Evolutionary conservation across 164 flowering plant species (phyloP), one percentile per base, ranked within the genome.

Genomic region (Umbellularia californica): DNA sequence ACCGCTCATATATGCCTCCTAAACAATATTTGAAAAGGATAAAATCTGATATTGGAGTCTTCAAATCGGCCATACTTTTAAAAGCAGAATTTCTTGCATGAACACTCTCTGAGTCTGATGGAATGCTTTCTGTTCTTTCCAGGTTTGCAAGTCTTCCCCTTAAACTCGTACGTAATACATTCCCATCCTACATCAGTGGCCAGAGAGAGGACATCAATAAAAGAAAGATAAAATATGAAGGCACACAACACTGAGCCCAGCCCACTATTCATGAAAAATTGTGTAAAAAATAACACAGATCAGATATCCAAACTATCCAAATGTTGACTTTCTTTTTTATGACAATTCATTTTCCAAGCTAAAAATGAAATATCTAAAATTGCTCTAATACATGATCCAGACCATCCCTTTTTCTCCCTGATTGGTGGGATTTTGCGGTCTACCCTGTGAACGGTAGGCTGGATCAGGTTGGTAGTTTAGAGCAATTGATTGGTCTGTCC

Each of bases 21-120:
- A 96, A 81, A 80, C 95, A 90, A 79, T 94, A 96, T 74, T 84
- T 90, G 75, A 96, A 96, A 69, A 92, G 77, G 41, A 79, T 80
- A 70, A 77, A 22, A 77, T 96, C 99, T 69, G 98, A 84, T 73
- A 88, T 74, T 66, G 83, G 82, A 74, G 73, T 82, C 74, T 79
- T 63, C 22, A 74, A 58, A 58, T 72, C 82, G 65, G 84, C 72
- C 70, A 75, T 74, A 75, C 71, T 81, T 74, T 78, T 79, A 20
- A 75, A 77, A 76, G 65, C 77, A 47, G 84, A 80, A 50, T 79
- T 80, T 83, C 84, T 83, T 55, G 74, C 88, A 81, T 84, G 89
- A 67, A 79, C 77, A 76, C 92, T 85, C 79, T 90, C 96, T 30
- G 93, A 87, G 77, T 87, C 90, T 63, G 92, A 84, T 52, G 85